These are phyloP conservation scores for Raddia distichophylla DNA, from an alignment of 176 grass and related monocot genomes.

Conservation along the genomic window DNA sequence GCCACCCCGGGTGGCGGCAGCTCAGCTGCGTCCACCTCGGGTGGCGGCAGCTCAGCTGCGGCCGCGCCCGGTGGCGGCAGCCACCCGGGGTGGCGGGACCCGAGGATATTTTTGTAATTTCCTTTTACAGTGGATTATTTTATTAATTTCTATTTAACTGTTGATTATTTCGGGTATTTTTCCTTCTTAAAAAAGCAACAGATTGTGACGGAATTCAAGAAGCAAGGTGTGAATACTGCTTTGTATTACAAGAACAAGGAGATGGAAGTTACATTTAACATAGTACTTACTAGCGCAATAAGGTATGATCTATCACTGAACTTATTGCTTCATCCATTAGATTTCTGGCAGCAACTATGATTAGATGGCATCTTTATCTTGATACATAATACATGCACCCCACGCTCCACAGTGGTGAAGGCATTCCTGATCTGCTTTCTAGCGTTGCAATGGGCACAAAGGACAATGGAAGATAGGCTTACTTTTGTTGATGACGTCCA, in stretches of 20 bases:
- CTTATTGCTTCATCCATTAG: not conserved
- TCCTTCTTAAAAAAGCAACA: too few relatives aligned
- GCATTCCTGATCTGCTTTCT: slow-evolving; percentile 93
- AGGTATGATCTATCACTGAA: slow-evolving; percentile 50
- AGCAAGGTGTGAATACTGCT: too few relatives aligned
- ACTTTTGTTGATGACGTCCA: slow-evolving; percentile 92
- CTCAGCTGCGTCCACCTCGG: too few relatives aligned
- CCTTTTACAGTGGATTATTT: too few relatives aligned
- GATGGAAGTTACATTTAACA: slow-evolving; percentile 88
- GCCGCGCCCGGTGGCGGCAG: too few relatives aligned
- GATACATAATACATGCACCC: slow-evolving; percentile 9
- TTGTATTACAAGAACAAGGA: slow-evolving; percentile 96
- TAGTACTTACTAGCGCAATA: slow-evolving; percentile 92
- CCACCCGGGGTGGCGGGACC: too few relatives aligned
- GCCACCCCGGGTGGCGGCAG: too few relatives aligned
- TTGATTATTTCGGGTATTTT: too few relatives aligned
- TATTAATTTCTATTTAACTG: too few relatives aligned
- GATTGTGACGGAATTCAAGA: too few relatives aligned
- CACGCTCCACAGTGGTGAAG: slow-evolving; percentile 70
- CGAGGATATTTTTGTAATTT: too few relatives aligned
- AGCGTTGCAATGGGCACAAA: slow-evolving; percentile 91
- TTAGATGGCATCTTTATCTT: slow-evolving; percentile 35
- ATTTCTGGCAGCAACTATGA: slow-evolving; percentile 4
- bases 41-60: too few relatives aligned
- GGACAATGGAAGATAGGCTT: slow-evolving; percentile 91